Base-by-base conservation (phyloP, 257 asterid genomes). In the Lantana camara region DNA sequence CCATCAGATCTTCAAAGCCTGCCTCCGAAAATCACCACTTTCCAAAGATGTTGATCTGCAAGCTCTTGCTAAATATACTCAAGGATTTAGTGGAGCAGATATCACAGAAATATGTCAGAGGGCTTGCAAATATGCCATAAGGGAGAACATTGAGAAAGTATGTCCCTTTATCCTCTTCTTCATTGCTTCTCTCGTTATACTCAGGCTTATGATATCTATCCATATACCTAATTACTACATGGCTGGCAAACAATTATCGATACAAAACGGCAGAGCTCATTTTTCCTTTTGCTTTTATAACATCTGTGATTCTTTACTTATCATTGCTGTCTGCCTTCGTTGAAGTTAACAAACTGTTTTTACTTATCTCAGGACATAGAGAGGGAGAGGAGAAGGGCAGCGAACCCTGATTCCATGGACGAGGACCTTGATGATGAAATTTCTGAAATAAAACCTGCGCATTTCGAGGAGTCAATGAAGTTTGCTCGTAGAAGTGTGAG, bases 401-500 rank as follows among this genome's bases (percentile, higher is more conserved):
- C 71, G 7, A 82, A 84, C 30, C 91, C 88, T 0, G 91, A 84
- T 42, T 69, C 77, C 23, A 84, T 84, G 84, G 91, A 84, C 0
- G 91, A 82, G 63, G 88, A 84, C 14, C 71, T 19, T 7, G 76
- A 75, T 2, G 90, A 84, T 24, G 91, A 82, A 41, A 80, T 84
- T 45, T 53, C 88, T 0, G 91, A 84, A 52, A 84, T 84, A 62
- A 82, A 60, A 48, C 75, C 87, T 7, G 72, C 83, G 11, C 91
- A 84, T 63, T 79, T 84, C n/a, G 91, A 84, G 80, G 91, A 84
- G 70, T 77, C 91, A 4, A 84, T 84, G 88, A 84, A 79, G 66
- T 84, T 15, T 11, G 85, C 91, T 5, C 85, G 91, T 37, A 79
- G 87, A 63, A 83, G 90, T 68, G 90, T 83, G 38, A 74, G 90